Percentiles rank a stretch among this genome's conserved stretches.
phyloP scores from a whole-genome alignment of 2,329 filamentous ascomycete species.

The Diaporthe batatas region DNA sequence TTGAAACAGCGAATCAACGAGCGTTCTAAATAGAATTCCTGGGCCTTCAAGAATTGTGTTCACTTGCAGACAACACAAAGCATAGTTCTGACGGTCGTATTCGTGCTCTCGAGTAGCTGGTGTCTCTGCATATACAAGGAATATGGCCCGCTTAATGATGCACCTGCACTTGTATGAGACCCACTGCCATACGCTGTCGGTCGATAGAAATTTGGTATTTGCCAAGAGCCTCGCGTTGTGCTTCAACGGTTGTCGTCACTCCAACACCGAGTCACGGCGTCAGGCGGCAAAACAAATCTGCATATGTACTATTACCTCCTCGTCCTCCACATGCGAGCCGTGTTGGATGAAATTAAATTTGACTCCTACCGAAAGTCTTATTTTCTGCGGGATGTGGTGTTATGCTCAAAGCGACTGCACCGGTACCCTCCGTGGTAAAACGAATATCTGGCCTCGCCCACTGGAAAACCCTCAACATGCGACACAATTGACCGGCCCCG shows the following conservation, averaged over 20 bases:
- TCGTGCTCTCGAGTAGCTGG: not conserved
- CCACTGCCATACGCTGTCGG: not conserved
- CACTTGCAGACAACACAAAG: no score
- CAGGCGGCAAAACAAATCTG: not conserved
- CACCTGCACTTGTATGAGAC: not conserved
- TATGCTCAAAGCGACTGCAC: not conserved
- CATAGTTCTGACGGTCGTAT: not conserved
- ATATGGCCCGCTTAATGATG: no score
- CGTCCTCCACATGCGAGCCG: no score
- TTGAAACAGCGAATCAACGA: conserved; percentile 22
- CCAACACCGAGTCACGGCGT: not conserved
- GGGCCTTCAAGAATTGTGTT: not conserved
- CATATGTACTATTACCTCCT: not conserved
- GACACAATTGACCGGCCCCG: not conserved
- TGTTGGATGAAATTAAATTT: not conserved
- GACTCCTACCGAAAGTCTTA: not conserved
- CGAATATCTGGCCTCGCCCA: not conserved
- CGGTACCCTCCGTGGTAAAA: no score
- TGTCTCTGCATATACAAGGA: not conserved
- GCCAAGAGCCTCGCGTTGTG: not conserved
- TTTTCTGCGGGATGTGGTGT: not conserved
- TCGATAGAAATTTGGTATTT: not conserved
- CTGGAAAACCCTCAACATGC: not conserved
- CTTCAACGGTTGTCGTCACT: not conserved
- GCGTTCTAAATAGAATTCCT: conserved; percentile 2